A percentile compares a stretch with the other conserved stretches of the same genome.
Conservation (phyloP, 768 basidiomycete species). For the Dacryopinax primogenitus region DNA sequence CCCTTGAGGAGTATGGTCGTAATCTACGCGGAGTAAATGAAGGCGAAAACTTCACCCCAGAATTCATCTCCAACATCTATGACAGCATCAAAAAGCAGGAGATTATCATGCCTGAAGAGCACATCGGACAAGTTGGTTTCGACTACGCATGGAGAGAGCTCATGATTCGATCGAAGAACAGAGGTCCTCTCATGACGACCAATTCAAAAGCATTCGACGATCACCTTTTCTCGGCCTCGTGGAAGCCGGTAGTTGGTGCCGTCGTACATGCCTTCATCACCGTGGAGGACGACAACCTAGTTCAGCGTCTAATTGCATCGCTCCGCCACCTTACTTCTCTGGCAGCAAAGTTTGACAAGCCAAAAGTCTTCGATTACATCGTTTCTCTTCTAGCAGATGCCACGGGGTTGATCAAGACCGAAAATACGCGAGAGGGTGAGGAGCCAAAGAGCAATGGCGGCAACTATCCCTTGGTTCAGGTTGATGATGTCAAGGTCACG, state of each 20-base stretch:
- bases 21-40: constrained; percentile 91
- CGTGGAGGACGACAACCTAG: constrained; percentile 92
- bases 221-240: constrained; percentile 87
- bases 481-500: constrained; percentile 79
- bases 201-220: constrained; percentile 71
- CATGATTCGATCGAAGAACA: constrained; percentile 60
- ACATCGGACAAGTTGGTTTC: constrained; percentile 89
- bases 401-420: constrained; percentile 57
- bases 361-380: constrained; percentile 94
- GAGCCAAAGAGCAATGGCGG: constrained; percentile 41
- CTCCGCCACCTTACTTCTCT: constrained; percentile 92
- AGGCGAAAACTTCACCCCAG: constrained; percentile 64
- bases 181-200: constrained; percentile 60
- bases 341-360: constrained; percentile 75
- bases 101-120: constrained; percentile 96
- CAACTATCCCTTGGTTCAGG: constrained; percentile 77
- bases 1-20: constrained; percentile 81
- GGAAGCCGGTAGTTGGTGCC: constrained; percentile 87
- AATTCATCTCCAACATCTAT: constrained; percentile 79
- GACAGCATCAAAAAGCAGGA: constrained; percentile 89
- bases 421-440: constrained; percentile 45
- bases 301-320: constrained; percentile 88
- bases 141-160: constrained; percentile 99
- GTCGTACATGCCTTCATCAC: constrained; percentile 92
- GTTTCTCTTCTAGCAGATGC: constrained; percentile 86